phyloP scores from a whole-genome alignment of 371 early-diverging fungal species.

The Synchytrium microbalum region DNA sequence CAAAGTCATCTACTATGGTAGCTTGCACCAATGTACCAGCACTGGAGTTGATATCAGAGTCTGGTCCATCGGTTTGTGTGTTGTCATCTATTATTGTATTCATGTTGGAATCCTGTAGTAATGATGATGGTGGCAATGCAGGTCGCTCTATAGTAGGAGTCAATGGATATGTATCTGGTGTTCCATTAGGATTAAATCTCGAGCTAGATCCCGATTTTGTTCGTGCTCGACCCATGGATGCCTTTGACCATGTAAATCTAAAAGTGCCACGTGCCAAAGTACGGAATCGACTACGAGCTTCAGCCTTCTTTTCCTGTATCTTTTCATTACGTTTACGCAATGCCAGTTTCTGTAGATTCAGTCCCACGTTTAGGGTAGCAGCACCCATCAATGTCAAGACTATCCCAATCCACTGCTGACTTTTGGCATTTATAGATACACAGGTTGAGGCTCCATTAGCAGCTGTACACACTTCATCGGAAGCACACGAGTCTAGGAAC shows the following conservation, averaged over 20 bases:
- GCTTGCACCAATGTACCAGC: no score
- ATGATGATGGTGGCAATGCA: not conserved
- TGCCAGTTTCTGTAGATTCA: slow-evolving; percentile 80
- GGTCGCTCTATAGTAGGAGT: not conserved
- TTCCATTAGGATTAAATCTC: not conserved
- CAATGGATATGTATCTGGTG: not conserved
- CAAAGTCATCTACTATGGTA: no score
- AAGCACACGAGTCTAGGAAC: slow-evolving; percentile 12
- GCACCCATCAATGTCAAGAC: slow-evolving; percentile 64
- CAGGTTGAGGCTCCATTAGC: slow-evolving; percentile 17
- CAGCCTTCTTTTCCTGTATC: slow-evolving; percentile 15
- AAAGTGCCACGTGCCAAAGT: not conserved
- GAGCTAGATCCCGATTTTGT: not conserved
- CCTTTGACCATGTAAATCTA: not conserved
- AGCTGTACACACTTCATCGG: slow-evolving; percentile 7
- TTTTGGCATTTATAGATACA: not conserved
- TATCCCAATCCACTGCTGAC: slow-evolving; percentile 55
- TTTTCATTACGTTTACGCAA: slow-evolving; percentile 49
- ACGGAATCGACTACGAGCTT: not conserved
- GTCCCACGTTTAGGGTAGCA: slow-evolving; percentile 67
- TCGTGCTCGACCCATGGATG: slow-evolving; percentile 1
- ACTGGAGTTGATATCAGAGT: not conserved
- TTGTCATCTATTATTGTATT: not conserved
- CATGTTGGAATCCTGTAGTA: not conserved
- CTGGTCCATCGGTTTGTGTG: not conserved